Evolutionary conservation across 2,329 filamentous ascomycete genomes (phyloP), one percentile per base, ranked within the genome.

Genomic region (Falciphora oryzae): DNA sequence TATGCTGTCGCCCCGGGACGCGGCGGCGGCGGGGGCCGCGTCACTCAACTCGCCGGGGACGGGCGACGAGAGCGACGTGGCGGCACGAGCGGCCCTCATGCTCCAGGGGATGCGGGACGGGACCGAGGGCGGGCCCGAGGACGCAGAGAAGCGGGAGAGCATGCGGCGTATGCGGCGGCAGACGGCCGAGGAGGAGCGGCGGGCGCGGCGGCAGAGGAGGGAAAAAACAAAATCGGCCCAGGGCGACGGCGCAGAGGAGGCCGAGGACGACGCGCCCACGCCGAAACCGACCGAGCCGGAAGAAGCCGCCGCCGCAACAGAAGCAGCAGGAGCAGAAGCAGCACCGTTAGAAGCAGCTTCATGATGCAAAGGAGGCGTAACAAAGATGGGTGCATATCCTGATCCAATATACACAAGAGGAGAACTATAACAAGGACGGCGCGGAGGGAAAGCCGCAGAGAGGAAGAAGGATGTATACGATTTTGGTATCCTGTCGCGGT

Each of bases 41-140:
- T 58, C 62, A 2, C 56, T 58, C 16, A 31, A 25, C 53, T 35
- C 31, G n/a, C 78, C 80, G 2, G 75, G 76, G 38, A 77, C 79
- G 25, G 78, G 71, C n/a, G 78, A 78, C 62, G 83, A 84, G 65
- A 83, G 93, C 75, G 92, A 96, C 68, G 87, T 98, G 32, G 93
- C 92, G 3, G 90, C 93, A 70, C 86, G 93, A 63, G 93, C 94
- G 2, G 92, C 92, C 1, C 86, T 89, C 68, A 80, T 97, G 74
- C 80, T 98, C 35, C 91, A 96, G 73, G 92, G 92, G 59, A 89
- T 97, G 76, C 86, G 92, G 65, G 84, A 85, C 57, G 85, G 88
- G 61, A 84, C 87, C 57, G 86, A 86, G 59, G 79, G 83, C 58
- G 85, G 84, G 28, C 83, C 81, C 25, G 83, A 82, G 3, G 78